Conservation (phyloP, 257 asterid genomes). For the Nicotiana undulata region DNA sequence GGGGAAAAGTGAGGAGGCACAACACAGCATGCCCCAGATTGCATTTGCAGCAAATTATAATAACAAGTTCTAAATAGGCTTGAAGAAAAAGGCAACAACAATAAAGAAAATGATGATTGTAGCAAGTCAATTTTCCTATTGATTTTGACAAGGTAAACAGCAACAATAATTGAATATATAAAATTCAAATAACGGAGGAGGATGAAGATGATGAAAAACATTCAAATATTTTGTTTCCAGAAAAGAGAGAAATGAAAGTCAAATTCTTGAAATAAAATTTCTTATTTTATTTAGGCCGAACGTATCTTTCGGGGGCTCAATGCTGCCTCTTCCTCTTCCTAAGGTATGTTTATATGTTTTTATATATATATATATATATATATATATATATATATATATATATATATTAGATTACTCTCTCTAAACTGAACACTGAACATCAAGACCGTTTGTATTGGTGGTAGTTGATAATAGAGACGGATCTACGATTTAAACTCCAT, state of each 20-base stretch:
- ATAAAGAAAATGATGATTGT: background rate
- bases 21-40: conserved; percentile 34
- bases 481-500: no score
- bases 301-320: background rate
- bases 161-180: no score
- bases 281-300: background rate
- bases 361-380: no score
- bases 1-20: conserved; percentile 36
- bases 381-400: no score
- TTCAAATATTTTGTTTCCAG: background rate
- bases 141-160: background rate
- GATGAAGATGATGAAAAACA: background rate
- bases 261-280: background rate
- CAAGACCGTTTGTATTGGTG: no score
- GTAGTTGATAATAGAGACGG: no score
- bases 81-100: background rate
- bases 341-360: no score
- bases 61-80: conserved; percentile 1
- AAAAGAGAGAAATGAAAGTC: background rate
- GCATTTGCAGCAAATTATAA: conserved; percentile 24
- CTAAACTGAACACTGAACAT: no score
- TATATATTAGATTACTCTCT: no score
- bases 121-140: background rate
- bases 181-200: background rate
- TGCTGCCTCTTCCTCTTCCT: background rate